Evolutionary conservation across 1,284 basidiomycete species (phyloP), one percentile per base, ranked within the genome.

Genomic region (Neonothopanus nambi): DNA sequence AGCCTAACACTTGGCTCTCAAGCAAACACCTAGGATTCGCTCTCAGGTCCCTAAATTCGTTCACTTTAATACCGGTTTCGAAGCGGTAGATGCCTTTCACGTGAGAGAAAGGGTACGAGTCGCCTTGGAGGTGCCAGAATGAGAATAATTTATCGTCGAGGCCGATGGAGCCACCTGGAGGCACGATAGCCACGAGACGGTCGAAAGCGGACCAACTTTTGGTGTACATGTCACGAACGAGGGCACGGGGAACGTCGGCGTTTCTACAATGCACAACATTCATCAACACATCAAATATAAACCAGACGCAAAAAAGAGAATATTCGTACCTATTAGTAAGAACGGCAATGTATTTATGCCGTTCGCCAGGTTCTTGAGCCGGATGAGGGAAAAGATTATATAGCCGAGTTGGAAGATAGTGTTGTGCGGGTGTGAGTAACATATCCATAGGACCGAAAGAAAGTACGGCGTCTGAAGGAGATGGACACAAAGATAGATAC

Each of bases 181-280:
- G 89, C 0, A 93, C 89, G 59, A 93, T 91, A 2, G 88, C 89
- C 3, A 90, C 84, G 4, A 93, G 76, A 17, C 91, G 81, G 65
- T 91, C 87, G 61, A 93, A 93, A 3, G 89, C 89, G 63, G 86
- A 89, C 91, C 91, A 93, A 53, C 87, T 90, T 69, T 93, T 93
- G 39, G 89, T 91, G 66, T 93, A 93, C 85, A 92, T 87, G 62
- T 93, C 90, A 54, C 90, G 82, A 21, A 91, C 87, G 24, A 93
- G 78, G 1, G 88, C 86, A 42, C 91, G 81, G 7, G 89, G 89
- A n/a, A 91, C 84, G 61, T 91, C 91, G 8, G 87, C 88, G 64
- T 91, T 91, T 65, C 88, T 86, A 61, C n/a, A 54, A 26, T 40
- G 38, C 12, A 41, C 26, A 20, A 33, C 43, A 44, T 43, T 50